A percentile compares a stretch with the other conserved stretches of the same genome.
These are phyloP conservation scores for Leishmania lainsoni DNA, from an alignment of 208 protist species.

Conservation along the genomic window DNA sequence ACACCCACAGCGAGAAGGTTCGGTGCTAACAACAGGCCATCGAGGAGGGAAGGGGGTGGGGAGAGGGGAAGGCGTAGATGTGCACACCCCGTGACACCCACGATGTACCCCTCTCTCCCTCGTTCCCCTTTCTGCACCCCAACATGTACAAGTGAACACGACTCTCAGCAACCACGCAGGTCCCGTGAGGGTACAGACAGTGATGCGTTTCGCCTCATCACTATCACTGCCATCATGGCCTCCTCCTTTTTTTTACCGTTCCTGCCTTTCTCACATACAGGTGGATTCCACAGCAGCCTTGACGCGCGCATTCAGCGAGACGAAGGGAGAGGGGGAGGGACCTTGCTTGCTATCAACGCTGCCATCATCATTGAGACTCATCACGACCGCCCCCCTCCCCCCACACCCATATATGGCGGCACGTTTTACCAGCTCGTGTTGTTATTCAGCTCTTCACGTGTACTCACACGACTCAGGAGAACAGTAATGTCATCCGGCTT, in stretches of 20 bases:
- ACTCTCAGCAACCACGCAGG: neutral
- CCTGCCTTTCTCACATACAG: neutral
- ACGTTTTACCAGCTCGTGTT: conserved; percentile 53
- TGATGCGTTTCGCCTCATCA: neutral
- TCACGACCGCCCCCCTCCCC: neutral
- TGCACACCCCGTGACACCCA: neutral
- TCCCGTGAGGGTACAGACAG: neutral
- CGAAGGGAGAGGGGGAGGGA: neutral
- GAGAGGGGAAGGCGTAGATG: neutral
- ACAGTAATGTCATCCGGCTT: conserved; percentile 93
- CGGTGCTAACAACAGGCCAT: neutral
- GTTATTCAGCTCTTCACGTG: conserved; percentile 75
- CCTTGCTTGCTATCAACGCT: neutral
- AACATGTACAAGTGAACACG: neutral
- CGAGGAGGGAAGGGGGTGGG: neutral
- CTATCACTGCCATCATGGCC: neutral
- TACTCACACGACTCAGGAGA: conserved; percentile 83
- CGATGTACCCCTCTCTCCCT: neutral
- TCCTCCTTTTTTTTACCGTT: neutral
- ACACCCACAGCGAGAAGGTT: neutral
- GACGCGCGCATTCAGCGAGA: neutral
- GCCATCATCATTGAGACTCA: neutral
- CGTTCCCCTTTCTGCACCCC: neutral
- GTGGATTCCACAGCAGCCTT: neutral
- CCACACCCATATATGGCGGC: neutral